Evolutionary conservation across 768 basidiomycete genomes (phyloP), one percentile per base, ranked within the genome.

Genomic region (Scleroderma bovista): DNA sequence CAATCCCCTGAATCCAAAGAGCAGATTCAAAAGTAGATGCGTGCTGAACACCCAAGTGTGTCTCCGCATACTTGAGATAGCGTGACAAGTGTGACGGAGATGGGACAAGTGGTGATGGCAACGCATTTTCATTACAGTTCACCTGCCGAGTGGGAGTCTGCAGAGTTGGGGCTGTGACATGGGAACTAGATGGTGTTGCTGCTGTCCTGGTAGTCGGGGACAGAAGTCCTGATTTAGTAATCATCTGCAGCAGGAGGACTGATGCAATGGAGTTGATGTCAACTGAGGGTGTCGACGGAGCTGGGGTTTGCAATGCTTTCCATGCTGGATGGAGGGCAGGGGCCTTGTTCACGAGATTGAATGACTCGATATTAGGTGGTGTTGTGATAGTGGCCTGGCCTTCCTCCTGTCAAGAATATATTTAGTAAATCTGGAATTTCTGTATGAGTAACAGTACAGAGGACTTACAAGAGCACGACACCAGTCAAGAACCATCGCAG

Each of bases 61-160:
- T 43, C 33, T 55, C 17, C 1, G 47, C 47, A 50, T 55, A 36
- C 2, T 7, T 4, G n/a, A 55, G 51, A 45, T 48, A 52, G 15
- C 10, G 13, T 4, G 1, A 1, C n/a, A 57, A 51, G 7, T 54
- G 34, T 6, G 41, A 22, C 3, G 44, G 48, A 29, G 46, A 49
- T 5, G n/a, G 50, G 23, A 47, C 5, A 23, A 22, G 20, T 20
- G 44, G 24, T 40, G 52, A 26, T 16, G 43, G n/a, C 8, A 20
- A 3, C 9, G 26, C 5, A 9, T 4, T 9, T 17, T 6, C 19
- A 10, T 20, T 11, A 6, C 36, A 7, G 19, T 3, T 4, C 22
- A 24, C 10, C 17, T 22, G 22, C 6, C 9, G 39, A 20, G 47
- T n/a, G n/a, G n/a, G 47, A n/a, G 47, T 48, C 13, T 19, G 17